These are phyloP conservation scores for Alternaria tenuissima DNA, from an alignment of 2,329 filamentous ascomycete species.

Conservation along the genomic window DNA sequence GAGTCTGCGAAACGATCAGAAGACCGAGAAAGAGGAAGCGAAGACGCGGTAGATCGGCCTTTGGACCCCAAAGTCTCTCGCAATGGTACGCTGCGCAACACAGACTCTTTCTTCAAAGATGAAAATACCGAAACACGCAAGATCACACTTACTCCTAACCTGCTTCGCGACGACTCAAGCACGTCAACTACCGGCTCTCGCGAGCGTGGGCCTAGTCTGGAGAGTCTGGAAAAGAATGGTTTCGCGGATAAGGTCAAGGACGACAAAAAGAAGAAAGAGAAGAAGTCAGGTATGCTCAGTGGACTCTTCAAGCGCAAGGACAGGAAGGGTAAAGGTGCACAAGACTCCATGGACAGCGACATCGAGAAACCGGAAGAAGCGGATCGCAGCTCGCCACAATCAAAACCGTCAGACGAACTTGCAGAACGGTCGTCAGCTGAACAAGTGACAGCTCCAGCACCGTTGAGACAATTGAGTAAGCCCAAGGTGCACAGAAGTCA, in stretches of 20 bases:
- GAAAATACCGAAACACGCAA: conserved; percentile 95
- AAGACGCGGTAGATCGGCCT: conserved; percentile 69
- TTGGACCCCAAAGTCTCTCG: conserved; percentile 63
- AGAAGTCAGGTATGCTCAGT: conserved; percentile 76
- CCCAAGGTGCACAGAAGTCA: conserved; percentile 50
- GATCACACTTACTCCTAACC: conserved; percentile 92
- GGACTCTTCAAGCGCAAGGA: conserved; percentile 73
- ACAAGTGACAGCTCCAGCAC: conserved; percentile 29
- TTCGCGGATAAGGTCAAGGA: conserved; percentile 71
- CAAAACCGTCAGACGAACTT: conserved; percentile 43
- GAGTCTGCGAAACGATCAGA: conserved; percentile 53
- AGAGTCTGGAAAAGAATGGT: conserved; percentile 75
- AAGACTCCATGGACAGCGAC: conserved; percentile 51
- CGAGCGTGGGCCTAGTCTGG: conserved; percentile 72
- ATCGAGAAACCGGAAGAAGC: conserved; percentile 55
- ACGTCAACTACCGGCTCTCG: conserved; percentile 47
- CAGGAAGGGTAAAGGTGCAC: conserved; percentile 58
- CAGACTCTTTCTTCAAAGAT: conserved; percentile 97
- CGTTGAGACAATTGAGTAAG: conserved; percentile 48
- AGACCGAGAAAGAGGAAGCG: conserved; percentile 65
- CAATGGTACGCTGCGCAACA: conserved; percentile 88
- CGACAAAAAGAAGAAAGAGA: conserved; percentile 76
- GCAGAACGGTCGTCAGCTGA: conserved; percentile 43
- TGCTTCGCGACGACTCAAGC: conserved; percentile 80
- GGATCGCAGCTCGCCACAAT: conserved; percentile 45